Evolutionary conservation across 495 filamentous ascomycete genomes (phyloP).

Genomic region (Gamarada debralockiae): DNA sequence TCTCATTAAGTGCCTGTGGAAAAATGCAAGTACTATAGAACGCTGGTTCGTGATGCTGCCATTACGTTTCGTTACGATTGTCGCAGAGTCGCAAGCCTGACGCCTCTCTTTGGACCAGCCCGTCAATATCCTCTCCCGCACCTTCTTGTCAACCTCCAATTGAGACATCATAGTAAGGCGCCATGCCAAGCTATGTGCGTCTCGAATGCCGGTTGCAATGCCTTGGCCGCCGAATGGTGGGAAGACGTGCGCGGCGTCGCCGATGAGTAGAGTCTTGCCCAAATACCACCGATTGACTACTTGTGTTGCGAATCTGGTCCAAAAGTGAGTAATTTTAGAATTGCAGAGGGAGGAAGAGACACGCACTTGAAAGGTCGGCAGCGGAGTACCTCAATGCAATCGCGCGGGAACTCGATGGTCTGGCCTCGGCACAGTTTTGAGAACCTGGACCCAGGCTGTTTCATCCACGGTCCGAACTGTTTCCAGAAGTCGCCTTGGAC

Average conservation of each 20-base stretch:
- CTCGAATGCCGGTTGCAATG: slow-evolving; percentile 42
- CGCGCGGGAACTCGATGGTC: slow-evolving; percentile 39
- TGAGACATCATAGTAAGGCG: slow-evolving; percentile 35
- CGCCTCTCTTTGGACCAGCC: neutral
- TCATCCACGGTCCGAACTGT: slow-evolving; percentile 28
- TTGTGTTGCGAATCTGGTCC: slow-evolving; percentile 41
- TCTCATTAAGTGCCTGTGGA: neutral
- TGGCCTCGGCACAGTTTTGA: slow-evolving; percentile 13
- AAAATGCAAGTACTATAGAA: neutral
- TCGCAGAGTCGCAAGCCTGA: slow-evolving; percentile 5
- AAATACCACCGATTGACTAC: slow-evolving; percentile 49
- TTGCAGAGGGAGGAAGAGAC: too few species aligned
- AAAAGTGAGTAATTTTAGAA: too few species aligned
- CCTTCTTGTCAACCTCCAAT: neutral
- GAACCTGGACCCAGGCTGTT: slow-evolving; percentile 11
- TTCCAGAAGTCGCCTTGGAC: slow-evolving; percentile 25
- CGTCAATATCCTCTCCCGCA: neutral
- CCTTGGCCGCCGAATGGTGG: slow-evolving; percentile 54
- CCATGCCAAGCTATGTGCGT: slow-evolving; percentile 41
- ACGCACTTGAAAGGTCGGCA: slow-evolving; percentile 48
- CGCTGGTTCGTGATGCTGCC: neutral
- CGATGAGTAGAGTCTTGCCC: slow-evolving; percentile 40
- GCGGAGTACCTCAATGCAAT: slow-evolving; percentile 45
- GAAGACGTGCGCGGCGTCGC: slow-evolving; percentile 53
- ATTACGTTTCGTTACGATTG: slow-evolving; percentile 1